These are phyloP conservation scores for Peronospora farinosa DNA, from an alignment of 352 stramenopile genomes.

Conservation along the genomic window DNA sequence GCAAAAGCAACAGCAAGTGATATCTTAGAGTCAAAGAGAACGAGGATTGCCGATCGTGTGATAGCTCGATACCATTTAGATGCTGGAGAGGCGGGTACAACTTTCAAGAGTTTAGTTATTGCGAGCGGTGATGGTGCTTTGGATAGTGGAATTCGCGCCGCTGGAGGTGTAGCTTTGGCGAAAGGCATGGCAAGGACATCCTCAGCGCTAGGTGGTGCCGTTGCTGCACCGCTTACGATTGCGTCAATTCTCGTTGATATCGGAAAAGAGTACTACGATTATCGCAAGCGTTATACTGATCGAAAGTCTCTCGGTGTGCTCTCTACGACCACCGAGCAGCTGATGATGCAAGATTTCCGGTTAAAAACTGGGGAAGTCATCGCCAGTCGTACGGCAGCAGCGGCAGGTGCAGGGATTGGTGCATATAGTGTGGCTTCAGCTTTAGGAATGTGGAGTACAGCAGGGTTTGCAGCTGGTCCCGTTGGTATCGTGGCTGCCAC, in stretches of 20 bases:
- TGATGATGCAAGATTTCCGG: slow-evolving; percentile 81
- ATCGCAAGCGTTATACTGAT: slow-evolving; percentile 69
- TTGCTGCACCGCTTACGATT: slow-evolving; percentile 70
- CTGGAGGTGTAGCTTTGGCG: slow-evolving; percentile 63
- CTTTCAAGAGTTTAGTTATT: slow-evolving; percentile 47
- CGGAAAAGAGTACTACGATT: slow-evolving; percentile 82
- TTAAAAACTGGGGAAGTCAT: slow-evolving; percentile 80
- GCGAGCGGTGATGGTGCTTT: slow-evolving; percentile 68
- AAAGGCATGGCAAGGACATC: slow-evolving; percentile 70
- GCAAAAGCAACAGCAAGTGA: slow-evolving; percentile 36
- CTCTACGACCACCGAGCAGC: slow-evolving; percentile 62
- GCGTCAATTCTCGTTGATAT: slow-evolving; percentile 84
- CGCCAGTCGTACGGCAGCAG: slow-evolving; percentile 62
- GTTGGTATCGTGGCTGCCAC: slow-evolving; percentile 74
- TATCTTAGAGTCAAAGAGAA: slow-evolving; percentile 50
- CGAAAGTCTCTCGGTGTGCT: slow-evolving; percentile 59
- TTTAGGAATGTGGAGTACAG: slow-evolving; percentile 73
- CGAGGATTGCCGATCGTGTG: slow-evolving; percentile 51
- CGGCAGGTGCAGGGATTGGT: slow-evolving; percentile 64
- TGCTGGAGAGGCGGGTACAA: slow-evolving; percentile 19
- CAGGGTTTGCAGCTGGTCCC: slow-evolving; percentile 63
- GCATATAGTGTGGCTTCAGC: slow-evolving; percentile 67
- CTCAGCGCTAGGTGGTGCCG: slow-evolving; percentile 44
- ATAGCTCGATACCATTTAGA: slow-evolving; percentile 49
- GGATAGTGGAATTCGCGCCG: slow-evolving; percentile 77